These are phyloP conservation scores for Fusarium siculi DNA, from an alignment of 2,329 filamentous ascomycete genomes.

Conservation along the genomic window DNA sequence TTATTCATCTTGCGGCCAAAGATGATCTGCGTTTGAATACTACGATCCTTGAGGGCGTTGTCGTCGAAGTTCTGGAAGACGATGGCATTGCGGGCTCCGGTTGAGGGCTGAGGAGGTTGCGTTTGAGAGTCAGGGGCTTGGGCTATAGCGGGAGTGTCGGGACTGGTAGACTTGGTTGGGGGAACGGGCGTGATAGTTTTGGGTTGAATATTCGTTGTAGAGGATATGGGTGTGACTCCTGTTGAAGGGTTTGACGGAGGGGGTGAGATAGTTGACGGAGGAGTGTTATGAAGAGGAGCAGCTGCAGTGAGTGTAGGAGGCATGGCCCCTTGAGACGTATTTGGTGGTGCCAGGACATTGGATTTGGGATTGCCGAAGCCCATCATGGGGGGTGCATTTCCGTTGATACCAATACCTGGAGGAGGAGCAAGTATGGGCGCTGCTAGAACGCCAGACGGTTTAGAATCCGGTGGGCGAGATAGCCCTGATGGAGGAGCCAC, in stretches of 20 bases:
- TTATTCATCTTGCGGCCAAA: constrained; percentile 69
- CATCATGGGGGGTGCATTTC: constrained; percentile 42
- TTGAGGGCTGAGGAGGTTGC: constrained; percentile 42
- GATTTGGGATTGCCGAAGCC: constrained; percentile 51
- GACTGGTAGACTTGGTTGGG: constrained; percentile 14
- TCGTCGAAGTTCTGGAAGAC: constrained; percentile 70
- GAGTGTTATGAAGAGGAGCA: constrained; percentile 32
- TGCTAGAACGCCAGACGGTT: constrained; percentile 50
- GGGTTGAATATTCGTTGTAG: constrained; percentile 15
- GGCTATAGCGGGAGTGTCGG: constrained; percentile 15
- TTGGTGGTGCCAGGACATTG: constrained; percentile 58
- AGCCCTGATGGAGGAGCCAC: constrained; percentile 39
- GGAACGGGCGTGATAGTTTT: constrained; percentile 3
- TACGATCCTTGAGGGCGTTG: constrained; percentile 64
- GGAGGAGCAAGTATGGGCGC: constrained; percentile 53
- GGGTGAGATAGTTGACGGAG: constrained; percentile 3
- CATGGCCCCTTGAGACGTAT: constrained; percentile 48
- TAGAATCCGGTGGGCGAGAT: constrained; percentile 40
- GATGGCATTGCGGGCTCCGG: constrained; percentile 66
- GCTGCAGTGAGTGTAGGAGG: constrained; percentile 32
- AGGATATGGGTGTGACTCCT: background rate
- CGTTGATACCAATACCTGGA: constrained; percentile 43
- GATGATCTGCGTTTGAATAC: constrained; percentile 67
- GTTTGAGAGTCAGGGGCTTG: constrained; percentile 37
- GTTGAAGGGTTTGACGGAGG: constrained; percentile 1